Evolutionary conservation across 106 monocot species (phyloP).

Genomic region (Dactylorhiza incarnata): DNA sequence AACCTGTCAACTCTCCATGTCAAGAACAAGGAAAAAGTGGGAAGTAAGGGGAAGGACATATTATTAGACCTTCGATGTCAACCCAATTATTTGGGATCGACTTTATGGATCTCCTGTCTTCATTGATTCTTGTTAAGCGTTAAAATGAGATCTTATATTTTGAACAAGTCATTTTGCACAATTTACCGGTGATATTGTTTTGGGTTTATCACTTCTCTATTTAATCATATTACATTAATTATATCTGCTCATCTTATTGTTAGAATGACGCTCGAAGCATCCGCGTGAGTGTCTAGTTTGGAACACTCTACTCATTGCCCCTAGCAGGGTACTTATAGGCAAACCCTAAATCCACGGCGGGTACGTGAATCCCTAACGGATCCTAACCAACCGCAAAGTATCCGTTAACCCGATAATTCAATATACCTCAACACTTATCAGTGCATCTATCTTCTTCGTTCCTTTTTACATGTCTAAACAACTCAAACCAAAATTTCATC

Average conservation of each 20-base stretch:
- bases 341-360: too few relatives aligned
- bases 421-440: too few relatives aligned
- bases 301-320: too few relatives aligned
- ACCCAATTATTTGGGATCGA: neutral
- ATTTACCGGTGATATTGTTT: neutral
- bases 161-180: neutral
- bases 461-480: neutral
- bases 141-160: neutral
- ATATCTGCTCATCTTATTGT: neutral
- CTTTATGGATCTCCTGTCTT: neutral
- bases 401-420: too few relatives aligned
- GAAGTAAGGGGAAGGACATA: neutral
- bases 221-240: neutral
- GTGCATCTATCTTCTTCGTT: too few relatives aligned
- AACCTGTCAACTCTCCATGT: neutral
- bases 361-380: too few relatives aligned
- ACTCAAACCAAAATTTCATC: neutral
- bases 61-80: neutral
- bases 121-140: neutral
- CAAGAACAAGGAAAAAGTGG: neutral
- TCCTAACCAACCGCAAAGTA: too few relatives aligned
- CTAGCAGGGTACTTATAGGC: too few relatives aligned
- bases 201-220: neutral
- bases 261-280: too few relatives aligned
- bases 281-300: too few relatives aligned